Conservation (phyloP, 495 filamentous ascomycete genomes). For the Hypoxylon fuscum region DNA sequence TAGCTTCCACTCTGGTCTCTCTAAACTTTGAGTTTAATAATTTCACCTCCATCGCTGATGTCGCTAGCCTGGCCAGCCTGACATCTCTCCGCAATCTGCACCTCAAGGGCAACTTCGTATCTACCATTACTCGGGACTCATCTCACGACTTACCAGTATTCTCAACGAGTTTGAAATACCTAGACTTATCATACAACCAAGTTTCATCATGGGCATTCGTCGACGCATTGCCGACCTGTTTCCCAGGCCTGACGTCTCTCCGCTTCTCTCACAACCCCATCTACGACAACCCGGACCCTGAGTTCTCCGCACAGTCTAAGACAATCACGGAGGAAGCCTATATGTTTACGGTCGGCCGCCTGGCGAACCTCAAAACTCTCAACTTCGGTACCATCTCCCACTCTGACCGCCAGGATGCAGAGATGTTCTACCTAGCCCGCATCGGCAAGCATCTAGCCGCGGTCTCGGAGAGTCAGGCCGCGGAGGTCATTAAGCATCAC, state of each 20-base stretch:
- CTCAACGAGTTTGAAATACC: conserved; percentile 59
- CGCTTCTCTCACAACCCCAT: conserved; percentile 87
- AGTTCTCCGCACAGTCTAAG: conserved; percentile 47
- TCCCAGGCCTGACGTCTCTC: conserved; percentile 76
- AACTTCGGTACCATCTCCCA: conserved; percentile 80
- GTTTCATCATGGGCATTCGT: conserved; percentile 77
- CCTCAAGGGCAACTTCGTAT: conserved; percentile 66
- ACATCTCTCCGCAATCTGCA: conserved; percentile 68
- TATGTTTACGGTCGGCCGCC: conserved; percentile 86
- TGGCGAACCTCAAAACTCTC: conserved; percentile 70
- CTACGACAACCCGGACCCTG: conserved; percentile 65
- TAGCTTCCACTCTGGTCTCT: conserved; percentile 57
- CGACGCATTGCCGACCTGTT: conserved; percentile 67
- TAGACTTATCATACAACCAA: conserved; percentile 84
- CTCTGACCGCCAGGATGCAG: conserved; percentile 82
- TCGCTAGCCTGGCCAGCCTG: conserved; percentile 66
- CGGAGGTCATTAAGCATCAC: conserved; percentile 65
- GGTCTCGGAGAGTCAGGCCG: conserved; percentile 62
- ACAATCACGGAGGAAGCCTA: conserved; percentile 72
- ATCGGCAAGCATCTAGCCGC: conserved; percentile 78
- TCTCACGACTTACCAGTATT: conserved; percentile 40
- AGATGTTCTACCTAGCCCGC: conserved; percentile 88
- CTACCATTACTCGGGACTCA: conserved; percentile 36
- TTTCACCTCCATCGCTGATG: conserved; percentile 66
- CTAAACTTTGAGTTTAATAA: conserved; percentile 81